A percentile compares a stretch with the other conserved stretches of the same genome.
Conservation (phyloP, 2,329 filamentous ascomycete genomes). For the Rhynchosporium agropyri region DNA sequence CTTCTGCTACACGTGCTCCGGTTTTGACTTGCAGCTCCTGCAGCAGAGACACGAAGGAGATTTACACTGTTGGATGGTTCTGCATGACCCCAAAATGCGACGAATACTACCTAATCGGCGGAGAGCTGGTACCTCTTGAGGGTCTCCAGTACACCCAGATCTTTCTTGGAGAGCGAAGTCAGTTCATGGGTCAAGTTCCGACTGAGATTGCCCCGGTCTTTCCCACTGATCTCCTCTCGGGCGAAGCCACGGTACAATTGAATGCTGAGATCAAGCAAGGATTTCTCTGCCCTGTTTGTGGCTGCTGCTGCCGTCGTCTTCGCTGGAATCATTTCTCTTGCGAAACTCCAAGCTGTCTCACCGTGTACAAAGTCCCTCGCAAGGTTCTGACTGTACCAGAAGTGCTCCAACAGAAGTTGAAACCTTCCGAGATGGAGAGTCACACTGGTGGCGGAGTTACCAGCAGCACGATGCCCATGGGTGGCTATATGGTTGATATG, state of each 20-base stretch:
- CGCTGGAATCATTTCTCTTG: slow-evolving; percentile 67
- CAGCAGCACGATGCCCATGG: slow-evolving; percentile 27
- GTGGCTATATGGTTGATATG: slow-evolving; percentile 41
- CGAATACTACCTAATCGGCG: slow-evolving; percentile 50
- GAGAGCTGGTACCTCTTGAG: slow-evolving; percentile 25
- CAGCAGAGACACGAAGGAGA: slow-evolving; percentile 43
- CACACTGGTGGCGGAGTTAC: background rate
- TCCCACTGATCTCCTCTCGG: slow-evolving; percentile 32
- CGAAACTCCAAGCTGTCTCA: slow-evolving; percentile 53
- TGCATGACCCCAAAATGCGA: slow-evolving; percentile 57
- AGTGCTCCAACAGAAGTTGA: slow-evolving; percentile 18
- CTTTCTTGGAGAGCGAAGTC: slow-evolving; percentile 59
- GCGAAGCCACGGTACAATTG: slow-evolving; percentile 47
- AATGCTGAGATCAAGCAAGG: slow-evolving; percentile 60
- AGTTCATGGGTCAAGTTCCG: slow-evolving; percentile 44
- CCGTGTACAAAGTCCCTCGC: slow-evolving; percentile 40
- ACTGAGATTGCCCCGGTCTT: slow-evolving; percentile 47
- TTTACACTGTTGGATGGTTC: slow-evolving; percentile 56
- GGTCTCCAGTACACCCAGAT: slow-evolving; percentile 51
- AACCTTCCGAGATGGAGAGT: slow-evolving; percentile 7
- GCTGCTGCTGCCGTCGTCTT: slow-evolving; percentile 61
- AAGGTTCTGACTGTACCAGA: slow-evolving; percentile 21
- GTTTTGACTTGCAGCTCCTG: slow-evolving; percentile 48
- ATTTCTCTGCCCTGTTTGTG: slow-evolving; percentile 67
- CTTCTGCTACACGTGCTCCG: slow-evolving; percentile 30